Conservation (phyloP, 495 filamentous ascomycete species). For the Penicillium pancosmium region DNA sequence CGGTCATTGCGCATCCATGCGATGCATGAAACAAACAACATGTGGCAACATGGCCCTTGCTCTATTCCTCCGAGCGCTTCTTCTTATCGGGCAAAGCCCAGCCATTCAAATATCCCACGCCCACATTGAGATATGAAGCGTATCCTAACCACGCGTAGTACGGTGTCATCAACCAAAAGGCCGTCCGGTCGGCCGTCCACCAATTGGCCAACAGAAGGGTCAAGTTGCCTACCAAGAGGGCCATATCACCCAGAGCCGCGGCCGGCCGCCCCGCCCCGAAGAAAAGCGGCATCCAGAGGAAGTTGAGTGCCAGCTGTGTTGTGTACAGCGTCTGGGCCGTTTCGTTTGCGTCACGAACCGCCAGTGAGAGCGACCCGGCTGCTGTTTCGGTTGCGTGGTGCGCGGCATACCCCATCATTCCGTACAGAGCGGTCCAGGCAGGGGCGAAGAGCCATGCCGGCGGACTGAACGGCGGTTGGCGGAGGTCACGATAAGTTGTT, state of each 20-base stretch:
- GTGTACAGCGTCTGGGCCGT: conserved; percentile 68
- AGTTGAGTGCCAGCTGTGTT: conserved; percentile 79
- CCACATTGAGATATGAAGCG: conserved; percentile 46
- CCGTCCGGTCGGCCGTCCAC: conserved; percentile 68
- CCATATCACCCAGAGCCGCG: conserved; percentile 74
- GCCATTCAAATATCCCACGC: conserved; percentile 24
- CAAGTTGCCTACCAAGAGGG: conserved; percentile 68
- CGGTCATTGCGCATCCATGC: background rate
- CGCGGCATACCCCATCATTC: conserved; percentile 84
- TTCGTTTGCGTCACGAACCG: conserved; percentile 28
- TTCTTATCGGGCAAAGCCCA: conserved; percentile 20
- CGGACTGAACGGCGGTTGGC: conserved; percentile 79
- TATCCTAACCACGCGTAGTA: conserved; percentile 84
- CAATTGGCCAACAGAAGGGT: conserved; percentile 73
- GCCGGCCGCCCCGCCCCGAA: conserved; percentile 71
- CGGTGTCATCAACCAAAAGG: conserved; percentile 74
- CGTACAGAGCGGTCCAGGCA: conserved; percentile 85
- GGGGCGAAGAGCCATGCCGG: conserved; percentile 82
- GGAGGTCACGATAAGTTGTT: conserved; percentile 64
- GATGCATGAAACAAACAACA: background rate
- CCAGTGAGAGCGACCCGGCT: conserved; percentile 45
- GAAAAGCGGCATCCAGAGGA: conserved; percentile 94
- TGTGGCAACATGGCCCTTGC: background rate
- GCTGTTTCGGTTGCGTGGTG: conserved; percentile 67
- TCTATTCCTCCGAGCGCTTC: conserved; percentile 17